Base-by-base conservation (phyloP, 2,329 filamentous ascomycete genomes). In the Dendrostoma leiphaemia region DNA sequence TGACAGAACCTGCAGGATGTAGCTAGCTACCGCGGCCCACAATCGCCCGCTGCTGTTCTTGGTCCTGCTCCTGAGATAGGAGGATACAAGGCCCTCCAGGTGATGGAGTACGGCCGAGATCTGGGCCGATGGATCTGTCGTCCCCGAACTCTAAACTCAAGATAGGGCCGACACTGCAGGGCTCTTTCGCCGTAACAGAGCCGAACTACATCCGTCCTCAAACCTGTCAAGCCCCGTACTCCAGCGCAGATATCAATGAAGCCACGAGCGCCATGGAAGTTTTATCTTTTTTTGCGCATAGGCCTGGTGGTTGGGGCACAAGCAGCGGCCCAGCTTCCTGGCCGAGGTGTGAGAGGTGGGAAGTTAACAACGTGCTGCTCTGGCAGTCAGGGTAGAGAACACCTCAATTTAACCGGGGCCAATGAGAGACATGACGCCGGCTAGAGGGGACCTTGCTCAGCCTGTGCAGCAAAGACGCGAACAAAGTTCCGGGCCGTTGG, bases 71-170 rank as follows among this genome's bases (percentile, higher is more conserved):
- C 37, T 49, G 48, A 55, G 38, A 58, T 55, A 47, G 45, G 43
- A 48, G 23, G 5, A 37, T 41, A n/a, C 35, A 51, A 44, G 48
- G 48, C 48, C 48, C 52, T 52, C 56, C 51, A 54, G 44, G 47
- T n/a, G 37, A 29, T 21, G 31, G 45, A 58, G 45, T 58, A 58
- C 48, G 56, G 52, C 56, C 56, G 56, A 58, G 56, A 58, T 55
- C 56, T 58, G 48, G 37, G 45, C 56, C 56, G 56, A 55, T 50
- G 51, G 21, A 46, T 51, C 43, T 29, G 29, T 51, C 50, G 52
- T 48, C 28, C 51, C 31, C 44, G 52, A 45, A 19, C 48, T 46
- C 32, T 40, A 35, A 29, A 23, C 19, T 35, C 23, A 26, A 38
- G 34, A 26, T 48, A 38, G 46, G 45, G 19, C 31, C 45, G 38